Evolutionary conservation across 1,139 yeast species (phyloP).

Genomic region (Yamadazyma pseudoaaseri): DNA sequence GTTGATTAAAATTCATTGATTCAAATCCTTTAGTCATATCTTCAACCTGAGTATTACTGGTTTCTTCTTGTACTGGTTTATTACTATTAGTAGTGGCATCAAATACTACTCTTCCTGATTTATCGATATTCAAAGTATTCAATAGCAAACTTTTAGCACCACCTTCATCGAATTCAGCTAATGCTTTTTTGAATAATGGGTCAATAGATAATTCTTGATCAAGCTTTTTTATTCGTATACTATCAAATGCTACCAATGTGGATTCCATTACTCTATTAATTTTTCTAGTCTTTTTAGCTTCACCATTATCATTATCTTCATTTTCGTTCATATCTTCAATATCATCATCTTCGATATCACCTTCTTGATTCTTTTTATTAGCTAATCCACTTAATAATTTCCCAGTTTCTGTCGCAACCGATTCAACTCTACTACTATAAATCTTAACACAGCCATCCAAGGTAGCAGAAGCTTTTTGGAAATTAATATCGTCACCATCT

Average conservation of each 20-base stretch:
- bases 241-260: slow-evolving; percentile 53
- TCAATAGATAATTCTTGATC: slow-evolving; percentile 81
- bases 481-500: slow-evolving; percentile 44
- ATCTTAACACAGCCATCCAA: slow-evolving; percentile 43
- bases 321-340: slow-evolving; percentile 14
- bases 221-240: slow-evolving; percentile 63
- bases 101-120: slow-evolving; percentile 60
- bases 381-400: slow-evolving; percentile 74
- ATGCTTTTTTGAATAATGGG: slow-evolving; percentile 83
- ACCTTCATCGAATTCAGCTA: slow-evolving; percentile 93
- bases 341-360: slow-evolving; percentile 18
- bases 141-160: slow-evolving; percentile 84
- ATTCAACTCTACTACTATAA: slow-evolving; percentile 67
- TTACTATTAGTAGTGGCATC: slow-evolving; percentile 46
- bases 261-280: slow-evolving; percentile 43
- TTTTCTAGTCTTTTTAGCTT: slow-evolving; percentile 25
- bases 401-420: slow-evolving; percentile 90
- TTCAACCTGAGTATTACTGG: slow-evolving; percentile 9
- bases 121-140: slow-evolving; percentile 64
- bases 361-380: slow-evolving; percentile 21
- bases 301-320: slow-evolving; percentile 17
- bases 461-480: slow-evolving; percentile 41
- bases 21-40: slow-evolving; percentile 7
- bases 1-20: slow-evolving; percentile 14
- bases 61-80: slow-evolving; percentile 14